These are phyloP conservation scores for Cadophora gregata DNA, from an alignment of 2,329 filamentous ascomycete species.

Conservation along the genomic window DNA sequence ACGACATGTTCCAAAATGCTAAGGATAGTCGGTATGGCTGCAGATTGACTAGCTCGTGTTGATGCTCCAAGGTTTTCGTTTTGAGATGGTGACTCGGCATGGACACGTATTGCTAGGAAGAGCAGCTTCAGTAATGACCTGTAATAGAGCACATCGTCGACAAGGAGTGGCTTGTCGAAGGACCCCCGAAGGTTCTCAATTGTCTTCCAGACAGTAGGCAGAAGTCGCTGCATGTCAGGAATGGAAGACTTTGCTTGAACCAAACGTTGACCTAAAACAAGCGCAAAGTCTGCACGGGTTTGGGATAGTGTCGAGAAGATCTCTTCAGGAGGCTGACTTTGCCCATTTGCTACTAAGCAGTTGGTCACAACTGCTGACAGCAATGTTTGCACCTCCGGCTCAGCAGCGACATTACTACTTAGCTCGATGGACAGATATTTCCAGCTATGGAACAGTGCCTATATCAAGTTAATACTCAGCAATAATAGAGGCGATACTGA, in stretches of 20 bases:
- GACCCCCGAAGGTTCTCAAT: slow-evolving; percentile 59
- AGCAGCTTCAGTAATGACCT: slow-evolving; percentile 83
- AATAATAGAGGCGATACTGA: not conserved
- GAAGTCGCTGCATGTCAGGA: slow-evolving; percentile 57
- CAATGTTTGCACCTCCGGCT: slow-evolving; percentile 37
- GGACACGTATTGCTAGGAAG: slow-evolving; percentile 78
- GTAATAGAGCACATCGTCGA: slow-evolving; percentile 72
- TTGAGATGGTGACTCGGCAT: slow-evolving; percentile 46
- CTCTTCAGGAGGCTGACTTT: slow-evolving; percentile 73
- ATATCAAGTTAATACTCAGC: slow-evolving; percentile 39
- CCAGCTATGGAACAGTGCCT: slow-evolving; percentile 88
- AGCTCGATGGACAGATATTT: slow-evolving; percentile 87
- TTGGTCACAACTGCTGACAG: slow-evolving; percentile 72
- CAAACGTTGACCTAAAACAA: slow-evolving; percentile 82
- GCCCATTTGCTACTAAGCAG: slow-evolving; percentile 79
- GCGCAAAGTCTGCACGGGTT: slow-evolving; percentile 78
- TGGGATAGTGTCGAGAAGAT: slow-evolving; percentile 83
- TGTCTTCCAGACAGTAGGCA: slow-evolving; percentile 65
- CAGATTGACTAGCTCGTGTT: slow-evolving; percentile 34
- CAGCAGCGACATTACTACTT: slow-evolving; percentile 56
- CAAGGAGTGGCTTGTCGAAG: slow-evolving; percentile 64
- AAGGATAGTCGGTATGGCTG: slow-evolving; percentile 52
- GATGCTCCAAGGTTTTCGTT: slow-evolving; percentile 34
- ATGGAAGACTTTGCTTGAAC: slow-evolving; percentile 60
- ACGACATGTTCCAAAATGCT: slow-evolving; percentile 83